Evolutionary conservation across 192 early-diverging fungal genomes (phyloP).

Genomic region (Coemansia sp.): DNA sequence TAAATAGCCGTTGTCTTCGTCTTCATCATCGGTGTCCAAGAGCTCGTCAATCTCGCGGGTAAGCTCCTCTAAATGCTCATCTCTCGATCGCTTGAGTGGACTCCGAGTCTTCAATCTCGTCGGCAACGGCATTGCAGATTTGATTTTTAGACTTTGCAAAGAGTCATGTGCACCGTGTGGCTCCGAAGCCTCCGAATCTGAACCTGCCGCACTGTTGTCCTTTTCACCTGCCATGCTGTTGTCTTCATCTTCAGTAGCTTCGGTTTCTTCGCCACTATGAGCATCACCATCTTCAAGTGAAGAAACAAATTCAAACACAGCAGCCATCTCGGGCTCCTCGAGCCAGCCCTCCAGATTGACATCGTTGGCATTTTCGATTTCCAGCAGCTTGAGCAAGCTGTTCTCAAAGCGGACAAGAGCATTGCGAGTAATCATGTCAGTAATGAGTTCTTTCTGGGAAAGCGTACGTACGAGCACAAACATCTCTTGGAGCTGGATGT

Average conservation of each 20-base stretch:
- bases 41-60: conserved; percentile 52
- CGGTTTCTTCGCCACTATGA: conserved; percentile 15
- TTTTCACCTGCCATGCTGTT: not conserved
- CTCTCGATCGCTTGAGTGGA: conserved; percentile 38
- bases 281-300: conserved; percentile 23
- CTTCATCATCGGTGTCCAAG: conserved; percentile 31
- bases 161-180: not conserved
- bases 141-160: conserved; percentile 1
- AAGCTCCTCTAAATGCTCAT: conserved; percentile 44
- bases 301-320: conserved; percentile 50
- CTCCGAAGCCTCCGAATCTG: conserved; percentile 26
- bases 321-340: conserved; percentile 52
- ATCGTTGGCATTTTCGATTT: conserved; percentile 41
- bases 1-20: conserved; percentile 7
- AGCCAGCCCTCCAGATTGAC: conserved; percentile 47
- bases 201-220: not conserved
- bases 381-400: conserved; percentile 58
- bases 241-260: conserved; percentile 13
- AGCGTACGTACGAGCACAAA: conserved; percentile 46
- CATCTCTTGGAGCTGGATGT: conserved; percentile 43
- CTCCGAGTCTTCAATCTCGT: conserved; percentile 20
- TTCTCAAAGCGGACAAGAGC: conserved; percentile 59
- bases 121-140: conserved; percentile 33
- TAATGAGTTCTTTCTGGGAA: conserved; percentile 53
- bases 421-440: conserved; percentile 59